Evolutionary conservation across 805 yeast species (phyloP).

Genomic region (Starmerella vaccinii): DNA sequence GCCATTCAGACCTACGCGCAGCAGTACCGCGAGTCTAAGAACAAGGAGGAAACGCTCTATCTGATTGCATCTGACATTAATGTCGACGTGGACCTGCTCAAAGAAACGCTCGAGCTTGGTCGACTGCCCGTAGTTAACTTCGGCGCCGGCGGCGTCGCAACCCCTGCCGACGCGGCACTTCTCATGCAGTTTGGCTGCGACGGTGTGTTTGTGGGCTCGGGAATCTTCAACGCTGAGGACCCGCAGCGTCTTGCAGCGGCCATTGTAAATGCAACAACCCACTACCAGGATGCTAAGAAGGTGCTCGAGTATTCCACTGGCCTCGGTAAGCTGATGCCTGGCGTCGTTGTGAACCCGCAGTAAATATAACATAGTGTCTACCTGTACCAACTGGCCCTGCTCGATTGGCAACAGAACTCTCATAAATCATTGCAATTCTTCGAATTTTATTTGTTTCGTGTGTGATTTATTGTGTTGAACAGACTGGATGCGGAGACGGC

Average conservation of each 20-base stretch:
- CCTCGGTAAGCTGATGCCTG: constrained; percentile 69
- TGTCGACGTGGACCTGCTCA: constrained; percentile 48
- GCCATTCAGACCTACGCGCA: constrained; percentile 39
- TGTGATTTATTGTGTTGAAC: no score
- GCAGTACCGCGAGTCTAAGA: constrained; percentile 25
- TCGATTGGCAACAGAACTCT: no score
- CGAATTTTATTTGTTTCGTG: no score
- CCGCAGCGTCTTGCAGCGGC: constrained; percentile 67
- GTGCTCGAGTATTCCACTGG: constrained; percentile 58
- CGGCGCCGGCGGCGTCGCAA: constrained; percentile 83
- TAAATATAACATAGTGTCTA: neutral
- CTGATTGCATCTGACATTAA: constrained; percentile 47
- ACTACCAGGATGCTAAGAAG: constrained; percentile 50
- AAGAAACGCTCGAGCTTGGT: constrained; percentile 41
- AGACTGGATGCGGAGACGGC: no score
- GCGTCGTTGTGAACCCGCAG: constrained; percentile 46
- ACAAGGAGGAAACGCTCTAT: constrained; percentile 28
- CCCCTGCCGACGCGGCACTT: constrained; percentile 79
- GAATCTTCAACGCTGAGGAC: constrained; percentile 63
- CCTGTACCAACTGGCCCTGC: no score
- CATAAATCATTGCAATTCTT: no score
- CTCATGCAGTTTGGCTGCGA: constrained; percentile 75
- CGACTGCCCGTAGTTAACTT: constrained; percentile 73
- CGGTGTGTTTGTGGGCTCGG: constrained; percentile 70
- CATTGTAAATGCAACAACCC: constrained; percentile 70